These are phyloP conservation scores for Rhynchospora pubera DNA, from an alignment of 176 grass and related monocot genomes.

Conservation along the genomic window DNA sequence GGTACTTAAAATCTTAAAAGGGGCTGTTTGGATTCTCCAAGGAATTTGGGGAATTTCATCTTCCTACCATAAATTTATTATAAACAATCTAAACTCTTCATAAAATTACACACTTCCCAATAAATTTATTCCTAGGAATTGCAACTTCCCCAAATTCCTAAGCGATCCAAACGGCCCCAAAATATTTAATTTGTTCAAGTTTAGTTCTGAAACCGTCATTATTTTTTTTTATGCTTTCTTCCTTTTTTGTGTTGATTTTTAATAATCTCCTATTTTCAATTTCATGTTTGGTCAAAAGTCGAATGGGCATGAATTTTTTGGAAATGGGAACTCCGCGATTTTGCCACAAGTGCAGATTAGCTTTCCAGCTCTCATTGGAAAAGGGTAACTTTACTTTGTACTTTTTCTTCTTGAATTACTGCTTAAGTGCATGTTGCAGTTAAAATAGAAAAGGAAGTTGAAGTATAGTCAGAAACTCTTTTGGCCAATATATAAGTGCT, in stretches of 20 bases:
- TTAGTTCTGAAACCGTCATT: neutral
- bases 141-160: no score
- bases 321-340: constrained; percentile 37
- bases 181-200: constrained; percentile 11
- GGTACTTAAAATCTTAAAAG: constrained; percentile 28
- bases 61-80: no score
- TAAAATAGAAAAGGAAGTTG: neutral
- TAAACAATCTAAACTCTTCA: no score
- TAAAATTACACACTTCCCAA: no score
- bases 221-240: neutral
- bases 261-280: constrained; percentile 19
- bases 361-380: constrained; percentile 54
- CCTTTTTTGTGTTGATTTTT: constrained; percentile 23
- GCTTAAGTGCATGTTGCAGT: neutral
- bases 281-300: constrained; percentile 10
- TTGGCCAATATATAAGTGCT: no score
- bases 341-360: constrained; percentile 40
- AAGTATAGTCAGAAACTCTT: neutral
- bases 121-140: no score
- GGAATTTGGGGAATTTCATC: no score
- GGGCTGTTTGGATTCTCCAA: no score
- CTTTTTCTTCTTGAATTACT: neutral
- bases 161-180: no score
- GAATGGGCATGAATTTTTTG: constrained; percentile 26
- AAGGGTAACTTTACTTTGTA: constrained; percentile 47